phyloP scores from a whole-genome alignment of 176 grass and related monocot species.

The sorghum (Sorghum bicolor) region DNA sequence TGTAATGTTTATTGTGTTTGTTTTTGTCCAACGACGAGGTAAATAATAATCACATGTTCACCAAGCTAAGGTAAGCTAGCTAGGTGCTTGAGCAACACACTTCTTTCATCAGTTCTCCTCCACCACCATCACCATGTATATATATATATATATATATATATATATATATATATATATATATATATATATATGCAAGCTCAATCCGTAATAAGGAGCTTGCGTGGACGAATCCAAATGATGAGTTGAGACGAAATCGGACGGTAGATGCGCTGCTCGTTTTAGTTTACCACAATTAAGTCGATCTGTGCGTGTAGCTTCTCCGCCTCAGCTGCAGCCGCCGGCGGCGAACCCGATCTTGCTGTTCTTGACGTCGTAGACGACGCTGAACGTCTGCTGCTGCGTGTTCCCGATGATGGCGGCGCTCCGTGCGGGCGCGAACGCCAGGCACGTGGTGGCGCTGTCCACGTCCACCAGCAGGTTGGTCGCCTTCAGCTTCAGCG shows the following conservation, averaged over 20 bases:
- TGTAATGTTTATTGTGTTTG: background rate
- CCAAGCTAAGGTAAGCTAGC: constrained; percentile 5
- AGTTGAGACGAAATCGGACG: background rate
- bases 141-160: too few relatives aligned
- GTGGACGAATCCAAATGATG: background rate
- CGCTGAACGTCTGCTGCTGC: constrained; percentile 77
- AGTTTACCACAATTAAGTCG: background rate
- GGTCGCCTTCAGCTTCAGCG: constrained; percentile 34
- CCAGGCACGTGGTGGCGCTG: constrained; percentile 62
- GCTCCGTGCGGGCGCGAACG: constrained; percentile 54
- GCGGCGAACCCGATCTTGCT: constrained; percentile 67
- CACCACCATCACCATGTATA: background rate
- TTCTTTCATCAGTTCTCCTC: background rate
- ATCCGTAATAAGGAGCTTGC: background rate
- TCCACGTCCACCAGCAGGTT: constrained; percentile 78
- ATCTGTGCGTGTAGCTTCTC: background rate
- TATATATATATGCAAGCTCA: too few relatives aligned
- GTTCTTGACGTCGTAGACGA: constrained; percentile 72
- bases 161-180: too few relatives aligned
- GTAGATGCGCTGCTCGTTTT: background rate
- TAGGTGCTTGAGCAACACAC: background rate
- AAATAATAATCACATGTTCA: constrained; percentile 4
- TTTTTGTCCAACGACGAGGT: constrained; percentile 2
- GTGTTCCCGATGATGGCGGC: constrained; percentile 79
- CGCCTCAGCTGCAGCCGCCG: constrained; percentile 52